Evolutionary conservation across 805 yeast species (phyloP), one percentile per base, ranked within the genome.

Genomic region (Tetrapisispora nanseiensis): DNA sequence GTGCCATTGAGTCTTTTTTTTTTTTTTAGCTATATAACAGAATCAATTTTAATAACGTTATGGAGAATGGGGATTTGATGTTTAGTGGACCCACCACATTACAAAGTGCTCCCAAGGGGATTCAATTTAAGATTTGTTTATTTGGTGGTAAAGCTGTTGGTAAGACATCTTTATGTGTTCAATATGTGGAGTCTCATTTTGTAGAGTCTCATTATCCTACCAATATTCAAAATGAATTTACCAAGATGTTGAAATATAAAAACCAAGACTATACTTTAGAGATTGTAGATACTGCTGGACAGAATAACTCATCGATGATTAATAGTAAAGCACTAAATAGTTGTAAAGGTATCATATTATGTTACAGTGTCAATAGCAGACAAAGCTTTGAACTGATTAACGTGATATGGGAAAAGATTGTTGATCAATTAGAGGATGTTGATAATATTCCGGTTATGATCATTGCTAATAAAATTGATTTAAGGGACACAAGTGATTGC

Each of bases 171-270:
- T 67, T 86, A 67, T 81, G 87, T 1, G 86, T 85, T 10, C 79
- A 86, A 51, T 87, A 79, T 59, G 90, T 83, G 6, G 95, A 87
- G 55, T 83, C 84, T 52, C 90, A 85, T 56, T 87, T 86, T 59
- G 83, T 84, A 20, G 96, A 87, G 61, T 73, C 82, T 27, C 86
- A 87, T 63, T 87, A 86, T 61, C 96, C 96, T 24, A 87, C 96
- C 6, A 84, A 85, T 47, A 94, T 32, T 13, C 37, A 86, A 59
- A 86, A 84, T 62, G 89, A 83, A 62, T 84, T 83, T 62, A 71
- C 78, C 56, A 86, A 83, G 58, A 70, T 72, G 28, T 71, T 86
- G 55, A 71, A 70, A 45, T 76, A 81, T 60, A 75, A 82, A 46
- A 82, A 82, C 47, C 81, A 78, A 51, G 36, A 44, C 41, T 87